Percentiles rank a stretch among this genome's conserved stretches.
phyloP scores from a whole-genome alignment of 2,329 filamentous ascomycete genomes.

The Colletotrichum musae region DNA sequence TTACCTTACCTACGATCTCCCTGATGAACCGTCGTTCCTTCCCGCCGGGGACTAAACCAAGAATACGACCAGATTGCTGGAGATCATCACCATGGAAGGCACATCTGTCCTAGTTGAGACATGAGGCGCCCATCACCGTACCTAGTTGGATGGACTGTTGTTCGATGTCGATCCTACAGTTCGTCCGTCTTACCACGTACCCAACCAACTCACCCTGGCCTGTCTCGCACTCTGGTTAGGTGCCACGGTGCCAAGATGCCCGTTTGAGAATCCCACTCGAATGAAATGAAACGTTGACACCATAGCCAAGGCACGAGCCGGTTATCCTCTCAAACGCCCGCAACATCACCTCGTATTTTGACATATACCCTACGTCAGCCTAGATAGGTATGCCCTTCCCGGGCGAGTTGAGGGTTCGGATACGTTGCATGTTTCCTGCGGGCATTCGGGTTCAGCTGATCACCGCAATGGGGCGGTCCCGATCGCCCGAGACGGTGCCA shows the following conservation, averaged over 20 bases:
- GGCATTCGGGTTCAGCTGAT: too few relatives aligned
- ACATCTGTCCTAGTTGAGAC: slow-evolving; percentile 12
- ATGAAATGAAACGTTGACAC: too few relatives aligned
- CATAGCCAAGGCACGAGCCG: too few relatives aligned
- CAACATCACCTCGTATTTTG: too few relatives aligned
- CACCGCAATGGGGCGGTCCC: too few relatives aligned
- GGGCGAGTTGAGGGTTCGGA: too few relatives aligned
- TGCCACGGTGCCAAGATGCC: background rate
- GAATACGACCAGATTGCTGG: slow-evolving; percentile 5
- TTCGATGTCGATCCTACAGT: background rate
- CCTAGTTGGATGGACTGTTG: background rate
- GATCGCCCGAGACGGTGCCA: too few relatives aligned
- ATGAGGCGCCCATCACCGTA: background rate
- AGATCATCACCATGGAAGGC: slow-evolving; percentile 9
- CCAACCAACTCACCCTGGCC: background rate
- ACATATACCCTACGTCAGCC: too few relatives aligned
- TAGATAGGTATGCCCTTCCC: too few relatives aligned
- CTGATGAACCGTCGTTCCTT: background rate
- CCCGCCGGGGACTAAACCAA: slow-evolving; percentile 6
- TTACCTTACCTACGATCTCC: slow-evolving; percentile 1
- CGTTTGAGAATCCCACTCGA: background rate
- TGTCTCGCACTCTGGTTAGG: too few relatives aligned
- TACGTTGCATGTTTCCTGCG: too few relatives aligned
- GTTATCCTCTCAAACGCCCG: too few relatives aligned
- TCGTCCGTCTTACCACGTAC: background rate